phyloP scores from a whole-genome alignment of 495 filamentous ascomycete genomes.

The Cairneyella variabilis region DNA sequence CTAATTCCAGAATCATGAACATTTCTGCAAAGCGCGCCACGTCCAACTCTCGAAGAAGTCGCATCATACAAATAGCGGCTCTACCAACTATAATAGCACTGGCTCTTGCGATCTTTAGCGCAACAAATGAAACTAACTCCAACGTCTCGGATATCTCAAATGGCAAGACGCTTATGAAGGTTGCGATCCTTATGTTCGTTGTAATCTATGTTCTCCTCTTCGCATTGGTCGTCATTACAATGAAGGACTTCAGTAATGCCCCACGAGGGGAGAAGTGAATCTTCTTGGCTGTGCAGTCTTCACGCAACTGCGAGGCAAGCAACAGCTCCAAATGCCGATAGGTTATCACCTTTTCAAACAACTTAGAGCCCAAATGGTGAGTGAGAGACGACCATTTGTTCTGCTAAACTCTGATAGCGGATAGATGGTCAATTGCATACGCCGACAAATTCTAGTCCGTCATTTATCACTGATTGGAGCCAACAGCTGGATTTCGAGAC shows the following conservation, averaged over 20 bases:
- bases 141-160: conserved; percentile 12
- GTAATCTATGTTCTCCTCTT: conserved; percentile 17
- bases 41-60: conserved; percentile 21
- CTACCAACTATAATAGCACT: conserved; percentile 21
- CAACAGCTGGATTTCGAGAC: conserved; percentile 8
- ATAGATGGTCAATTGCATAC: conserved; percentile 20
- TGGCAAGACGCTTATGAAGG: conserved; percentile 18
- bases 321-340: conserved; percentile 40
- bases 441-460: conserved; percentile 7
- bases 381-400: not conserved
- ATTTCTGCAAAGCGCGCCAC: conserved; percentile 13
- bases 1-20: not conserved
- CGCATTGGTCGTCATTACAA: conserved; percentile 15
- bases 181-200: conserved; percentile 22
- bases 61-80: conserved; percentile 18
- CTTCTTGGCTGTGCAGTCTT: conserved; percentile 34
- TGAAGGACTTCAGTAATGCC: conserved; percentile 21
- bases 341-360: conserved; percentile 44
- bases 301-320: conserved; percentile 45
- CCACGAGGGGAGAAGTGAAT: conserved; percentile 29
- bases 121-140: conserved; percentile 11
- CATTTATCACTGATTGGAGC: conserved; percentile 12
- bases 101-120: conserved; percentile 26
- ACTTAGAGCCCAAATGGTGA: conserved; percentile 32
- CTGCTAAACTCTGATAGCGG: not conserved